Conservation (phyloP, 352 stramenopile species). For the Globisporangium polare region DNA sequence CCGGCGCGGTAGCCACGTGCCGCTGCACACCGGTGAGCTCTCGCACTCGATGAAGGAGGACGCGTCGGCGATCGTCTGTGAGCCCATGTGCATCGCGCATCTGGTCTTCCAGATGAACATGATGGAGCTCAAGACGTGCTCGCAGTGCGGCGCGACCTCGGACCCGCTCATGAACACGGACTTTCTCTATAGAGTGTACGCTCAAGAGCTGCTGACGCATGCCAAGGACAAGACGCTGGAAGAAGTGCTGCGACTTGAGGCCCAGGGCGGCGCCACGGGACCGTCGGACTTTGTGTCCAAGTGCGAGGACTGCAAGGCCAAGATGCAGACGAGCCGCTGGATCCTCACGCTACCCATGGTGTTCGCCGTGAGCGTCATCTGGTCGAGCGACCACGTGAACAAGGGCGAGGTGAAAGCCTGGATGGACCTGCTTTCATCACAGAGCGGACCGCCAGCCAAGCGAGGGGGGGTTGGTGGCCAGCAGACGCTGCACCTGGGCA, state of each 20-base stretch:
- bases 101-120: conserved; percentile 86
- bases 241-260: conserved; percentile 49
- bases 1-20: conserved; percentile 18
- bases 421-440: conserved; percentile 62
- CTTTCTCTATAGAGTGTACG: conserved; percentile 82
- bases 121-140: conserved; percentile 75
- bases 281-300: conserved; percentile 11
- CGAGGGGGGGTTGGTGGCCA: conserved; percentile 12
- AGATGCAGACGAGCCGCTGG: conserved; percentile 56
- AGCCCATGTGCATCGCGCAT: conserved; percentile 78
- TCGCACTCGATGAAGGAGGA: conserved; percentile 53
- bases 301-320: conserved; percentile 55
- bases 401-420: conserved; percentile 67
- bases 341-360: conserved; percentile 84
- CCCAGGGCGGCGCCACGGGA: conserved; percentile 23
- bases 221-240: conserved; percentile 40
- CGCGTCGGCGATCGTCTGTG: conserved; percentile 63
- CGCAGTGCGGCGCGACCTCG: conserved; percentile 50
- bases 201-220: conserved; percentile 51
- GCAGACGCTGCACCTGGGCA: conserved; percentile 57
- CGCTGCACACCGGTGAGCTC: conserved; percentile 30
- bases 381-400: conserved; percentile 61
- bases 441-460: conserved; percentile 21
- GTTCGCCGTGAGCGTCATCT: conserved; percentile 81
- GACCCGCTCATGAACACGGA: conserved; percentile 84